phyloP scores from a whole-genome alignment of 2,329 filamentous ascomycete species.

The Septoria linicola region DNA sequence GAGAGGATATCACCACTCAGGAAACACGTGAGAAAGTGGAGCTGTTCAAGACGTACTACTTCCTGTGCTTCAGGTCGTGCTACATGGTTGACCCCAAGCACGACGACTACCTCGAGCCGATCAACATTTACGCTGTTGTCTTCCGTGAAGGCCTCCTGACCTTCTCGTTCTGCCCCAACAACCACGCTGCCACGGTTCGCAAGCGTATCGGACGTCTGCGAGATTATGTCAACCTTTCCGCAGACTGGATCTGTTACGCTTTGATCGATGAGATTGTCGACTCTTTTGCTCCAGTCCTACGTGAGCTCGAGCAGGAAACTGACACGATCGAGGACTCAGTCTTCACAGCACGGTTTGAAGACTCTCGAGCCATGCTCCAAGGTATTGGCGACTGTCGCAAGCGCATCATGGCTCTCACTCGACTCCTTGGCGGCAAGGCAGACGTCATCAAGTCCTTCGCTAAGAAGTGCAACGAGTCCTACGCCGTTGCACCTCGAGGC shows the following conservation, averaged over 20 bases:
- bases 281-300: constrained; percentile 86
- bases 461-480: constrained; percentile 97
- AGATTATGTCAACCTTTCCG: constrained; percentile 90
- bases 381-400: constrained; percentile 89
- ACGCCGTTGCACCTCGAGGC: constrained; percentile 89
- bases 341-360: constrained; percentile 85
- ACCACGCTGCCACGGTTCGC: constrained; percentile 83
- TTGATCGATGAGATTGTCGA: constrained; percentile 98
- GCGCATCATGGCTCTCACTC: constrained; percentile 89
- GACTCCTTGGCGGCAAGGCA: constrained; percentile 93
- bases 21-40: constrained; percentile 98
- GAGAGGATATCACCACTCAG: constrained; percentile 93
- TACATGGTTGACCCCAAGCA: constrained; percentile 75
- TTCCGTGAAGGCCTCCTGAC: constrained; percentile 93
- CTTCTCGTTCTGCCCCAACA: constrained; percentile 87
- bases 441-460: constrained; percentile 97
- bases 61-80: constrained; percentile 95
- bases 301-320: constrained; percentile 80
- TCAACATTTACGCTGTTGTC: constrained; percentile 95
- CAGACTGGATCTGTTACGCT: constrained; percentile 98
- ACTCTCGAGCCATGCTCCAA: constrained; percentile 82
- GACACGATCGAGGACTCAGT: constrained; percentile 95
- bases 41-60: constrained; percentile 96
- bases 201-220: constrained; percentile 89
- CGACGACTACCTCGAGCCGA: constrained; percentile 83